Conservation (phyloP, 352 stramenopile genomes). For the Phytopythium aichiense region DNA sequence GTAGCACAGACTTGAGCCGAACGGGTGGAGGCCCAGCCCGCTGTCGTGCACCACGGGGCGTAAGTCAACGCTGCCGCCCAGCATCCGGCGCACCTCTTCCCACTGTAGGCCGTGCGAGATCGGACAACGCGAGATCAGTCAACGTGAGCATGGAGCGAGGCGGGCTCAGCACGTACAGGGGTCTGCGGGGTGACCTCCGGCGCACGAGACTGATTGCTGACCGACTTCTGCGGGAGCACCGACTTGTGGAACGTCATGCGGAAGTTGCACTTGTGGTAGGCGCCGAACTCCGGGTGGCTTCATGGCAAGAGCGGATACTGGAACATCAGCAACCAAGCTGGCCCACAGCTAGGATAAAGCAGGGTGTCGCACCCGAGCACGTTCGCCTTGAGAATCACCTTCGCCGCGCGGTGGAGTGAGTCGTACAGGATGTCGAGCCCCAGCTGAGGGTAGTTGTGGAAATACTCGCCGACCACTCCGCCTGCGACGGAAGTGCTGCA, state of each 20-base stretch:
- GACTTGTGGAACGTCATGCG: slow-evolving; percentile 49
- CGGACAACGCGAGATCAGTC: neutral
- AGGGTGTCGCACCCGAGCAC: slow-evolving; percentile 42
- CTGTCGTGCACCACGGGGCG: slow-evolving; percentile 77
- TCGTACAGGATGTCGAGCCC: slow-evolving; percentile 78
- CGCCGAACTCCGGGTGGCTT: slow-evolving; percentile 75
- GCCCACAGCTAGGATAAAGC: neutral
- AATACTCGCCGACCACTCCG: slow-evolving; percentile 65
- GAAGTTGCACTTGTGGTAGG: slow-evolving; percentile 87
- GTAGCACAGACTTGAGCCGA: slow-evolving; percentile 79
- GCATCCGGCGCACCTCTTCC: slow-evolving; percentile 60
- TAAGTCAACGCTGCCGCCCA: slow-evolving; percentile 41
- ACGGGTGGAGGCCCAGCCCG: slow-evolving; percentile 68
- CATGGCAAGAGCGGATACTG: neutral
- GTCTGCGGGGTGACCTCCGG: slow-evolving; percentile 65
- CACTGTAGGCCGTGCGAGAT: slow-evolving; percentile 28
- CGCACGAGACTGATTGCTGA: slow-evolving; percentile 41
- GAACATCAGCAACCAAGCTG: neutral
- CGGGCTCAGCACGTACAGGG: slow-evolving; percentile 22
- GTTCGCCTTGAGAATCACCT: slow-evolving; percentile 82
- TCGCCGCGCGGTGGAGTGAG: slow-evolving; percentile 59
- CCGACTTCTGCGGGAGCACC: slow-evolving; percentile 33
- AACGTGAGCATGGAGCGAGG: neutral
- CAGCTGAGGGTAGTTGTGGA: slow-evolving; percentile 84
- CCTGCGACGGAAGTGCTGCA: slow-evolving; percentile 43